phyloP scores from a whole-genome alignment of 2,329 filamentous ascomycete species.

The Talaromyces sp. region DNA sequence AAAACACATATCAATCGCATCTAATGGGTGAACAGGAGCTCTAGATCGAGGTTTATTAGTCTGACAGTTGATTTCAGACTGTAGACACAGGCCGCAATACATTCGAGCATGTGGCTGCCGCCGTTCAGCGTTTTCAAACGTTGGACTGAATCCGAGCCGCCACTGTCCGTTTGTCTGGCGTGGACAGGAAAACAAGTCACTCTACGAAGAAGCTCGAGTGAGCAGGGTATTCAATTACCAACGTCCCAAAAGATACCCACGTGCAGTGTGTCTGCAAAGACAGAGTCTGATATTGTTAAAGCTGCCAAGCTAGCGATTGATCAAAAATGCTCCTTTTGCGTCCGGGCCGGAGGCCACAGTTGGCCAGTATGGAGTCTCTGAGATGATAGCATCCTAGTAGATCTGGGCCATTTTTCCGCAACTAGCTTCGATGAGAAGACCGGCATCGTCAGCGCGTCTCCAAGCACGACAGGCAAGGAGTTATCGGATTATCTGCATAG shows the following conservation, averaged over 20 bases:
- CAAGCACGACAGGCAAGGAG: background rate
- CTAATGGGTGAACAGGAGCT: background rate
- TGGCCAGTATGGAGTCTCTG: constrained; percentile 31
- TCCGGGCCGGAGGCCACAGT: constrained; percentile 51
- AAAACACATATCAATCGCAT: background rate
- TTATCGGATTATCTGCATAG: background rate
- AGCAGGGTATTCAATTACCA: constrained; percentile 50
- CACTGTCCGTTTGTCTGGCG: constrained; percentile 27
- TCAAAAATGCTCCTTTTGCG: constrained; percentile 41
- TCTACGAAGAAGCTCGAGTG: constrained; percentile 41
- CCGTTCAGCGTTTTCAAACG: background rate
- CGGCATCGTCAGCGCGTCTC: background rate
- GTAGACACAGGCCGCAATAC: background rate
- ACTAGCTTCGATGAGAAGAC: background rate
- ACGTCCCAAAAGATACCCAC: constrained; percentile 42
- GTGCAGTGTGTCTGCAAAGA: constrained; percentile 45
- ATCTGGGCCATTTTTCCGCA: background rate
- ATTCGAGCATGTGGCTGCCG: background rate
- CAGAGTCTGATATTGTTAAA: constrained; percentile 36
- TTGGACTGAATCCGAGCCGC: background rate
- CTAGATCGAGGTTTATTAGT: background rate
- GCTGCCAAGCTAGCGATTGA: constrained; percentile 42
- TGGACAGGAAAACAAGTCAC: constrained; percentile 21
- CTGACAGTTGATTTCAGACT: background rate
- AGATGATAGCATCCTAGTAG: background rate